Percentiles rank a stretch among this genome's conserved stretches.
Evolutionary conservation across 345 rosid genomes (phyloP).

Genomic region (Hypericum perforatum): DNA sequence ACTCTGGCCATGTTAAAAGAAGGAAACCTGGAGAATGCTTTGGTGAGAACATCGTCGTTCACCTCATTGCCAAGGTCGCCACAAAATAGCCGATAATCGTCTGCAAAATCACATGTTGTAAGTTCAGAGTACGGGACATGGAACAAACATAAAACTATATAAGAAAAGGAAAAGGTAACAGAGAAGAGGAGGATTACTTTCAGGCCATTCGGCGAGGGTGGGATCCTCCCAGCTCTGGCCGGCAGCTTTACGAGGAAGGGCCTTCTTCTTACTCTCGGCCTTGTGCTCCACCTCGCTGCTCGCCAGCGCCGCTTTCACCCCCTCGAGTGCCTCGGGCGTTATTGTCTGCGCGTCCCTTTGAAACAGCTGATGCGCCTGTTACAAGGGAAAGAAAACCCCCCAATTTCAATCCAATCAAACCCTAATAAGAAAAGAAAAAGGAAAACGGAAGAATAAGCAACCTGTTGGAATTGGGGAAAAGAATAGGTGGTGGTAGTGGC

Average conservation of each 20-base stretch:
- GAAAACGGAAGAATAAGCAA: background rate
- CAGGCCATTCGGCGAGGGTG: slow-evolving; percentile 96
- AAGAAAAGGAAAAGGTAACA: background rate
- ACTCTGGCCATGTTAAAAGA: slow-evolving; percentile 96
- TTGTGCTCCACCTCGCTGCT: slow-evolving; percentile 87
- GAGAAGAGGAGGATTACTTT: slow-evolving; percentile 41
- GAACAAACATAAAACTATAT: too few species aligned
- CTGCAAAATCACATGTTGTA: slow-evolving; percentile 24
- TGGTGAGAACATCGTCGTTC: slow-evolving; percentile 96
- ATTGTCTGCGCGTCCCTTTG: slow-evolving; percentile 90
- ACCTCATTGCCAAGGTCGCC: slow-evolving; percentile 99
- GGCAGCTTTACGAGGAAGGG: slow-evolving; percentile 94
- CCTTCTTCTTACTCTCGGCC: slow-evolving; percentile 84
- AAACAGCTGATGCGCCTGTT: slow-evolving; percentile 84
- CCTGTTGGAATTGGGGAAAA: slow-evolving; percentile 4
- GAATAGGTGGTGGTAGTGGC: background rate
- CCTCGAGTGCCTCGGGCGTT: slow-evolving; percentile 92
- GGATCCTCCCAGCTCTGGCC: slow-evolving; percentile 97
- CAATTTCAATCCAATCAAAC: background rate
- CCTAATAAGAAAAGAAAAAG: background rate
- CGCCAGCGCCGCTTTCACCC: slow-evolving; percentile 93
- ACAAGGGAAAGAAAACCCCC: slow-evolving; percentile 11
- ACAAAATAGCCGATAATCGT: slow-evolving; percentile 86
- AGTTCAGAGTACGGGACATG: too few species aligned
- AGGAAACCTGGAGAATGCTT: slow-evolving; percentile 91